Evolutionary conservation across 371 early-diverging fungal genomes (phyloP), one percentile per base, ranked within the genome.

Genomic region (Actinomortierella ambigua): DNA sequence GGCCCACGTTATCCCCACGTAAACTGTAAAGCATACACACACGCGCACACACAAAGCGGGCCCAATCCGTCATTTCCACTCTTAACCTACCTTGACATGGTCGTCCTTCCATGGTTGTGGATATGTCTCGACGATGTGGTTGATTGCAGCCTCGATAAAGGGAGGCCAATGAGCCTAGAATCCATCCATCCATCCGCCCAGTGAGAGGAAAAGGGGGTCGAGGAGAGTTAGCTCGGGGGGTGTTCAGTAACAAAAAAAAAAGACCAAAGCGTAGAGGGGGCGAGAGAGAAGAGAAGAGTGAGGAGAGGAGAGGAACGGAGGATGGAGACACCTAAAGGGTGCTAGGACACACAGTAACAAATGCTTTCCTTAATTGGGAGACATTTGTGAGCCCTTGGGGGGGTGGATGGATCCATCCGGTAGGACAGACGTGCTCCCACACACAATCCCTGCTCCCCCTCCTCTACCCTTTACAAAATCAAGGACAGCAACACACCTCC

Each of bases 161-260:
- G 88, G 85, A 26, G 91, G 89, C 95, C 95, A 94, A 75, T 94
- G 95, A 7, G 95, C 95, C 88, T 75, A 47, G 22, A 18, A 44
- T 46, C 34, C n/a, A n/a, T n/a, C n/a, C n/a, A n/a, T n/a, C n/a
- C n/a, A n/a, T n/a, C n/a, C n/a, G n/a, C n/a, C n/a, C n/a, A 20
- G 20, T 2, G 24, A 48, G 13, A 34, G 13, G 0, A 23, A 44
- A 42, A 14, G 14, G 39, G 34, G 49, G 34, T 24, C n/a, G 28
- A 13, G 13, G 20, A 15, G 44, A 20, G 15, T 15, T 6, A 13
- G 44, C 13, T 15, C 15, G 9, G 41, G 15, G 15, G 15, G 41
- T 15, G 41, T 41, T 41, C 15, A 20, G 44, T 6, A 20, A 23
- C 11, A 22, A 24, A 34, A 15, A 17, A 23, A 27, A 43, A 42